Evolutionary conservation across 495 filamentous ascomycete genomes (phyloP).

Genomic region (Xeromyces bisporus): DNA sequence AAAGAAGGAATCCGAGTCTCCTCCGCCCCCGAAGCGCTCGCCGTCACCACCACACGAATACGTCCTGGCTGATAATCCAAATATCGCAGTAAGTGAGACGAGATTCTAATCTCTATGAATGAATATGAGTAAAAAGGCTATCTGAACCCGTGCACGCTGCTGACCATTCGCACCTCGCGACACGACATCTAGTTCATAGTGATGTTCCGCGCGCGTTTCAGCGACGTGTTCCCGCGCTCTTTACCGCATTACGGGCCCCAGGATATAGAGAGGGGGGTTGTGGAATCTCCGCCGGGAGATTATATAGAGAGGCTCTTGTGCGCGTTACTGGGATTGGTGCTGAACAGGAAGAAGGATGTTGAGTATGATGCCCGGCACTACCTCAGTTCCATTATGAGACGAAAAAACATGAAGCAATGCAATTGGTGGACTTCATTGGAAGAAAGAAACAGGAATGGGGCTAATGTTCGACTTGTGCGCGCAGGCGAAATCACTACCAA

Average conservation of each 20-base stretch:
- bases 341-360: conserved; percentile 95
- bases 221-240: conserved; percentile 71
- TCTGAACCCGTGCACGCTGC: no score
- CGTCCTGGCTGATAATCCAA: conserved; percentile 70
- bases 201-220: conserved; percentile 90
- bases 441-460: no score
- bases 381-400: no score
- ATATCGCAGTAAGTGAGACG: conserved; percentile 65
- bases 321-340: conserved; percentile 66
- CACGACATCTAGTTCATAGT: conserved; percentile 66
- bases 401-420: no score
- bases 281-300: conserved; percentile 60
- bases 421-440: no score
- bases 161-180: conserved; percentile 15
- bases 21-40: conserved; percentile 56
- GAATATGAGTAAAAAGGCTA: no score
- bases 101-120: no score
- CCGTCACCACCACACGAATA: conserved; percentile 81
- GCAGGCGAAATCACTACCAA: conserved; percentile 50
- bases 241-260: conserved; percentile 81
- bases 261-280: conserved; percentile 77
- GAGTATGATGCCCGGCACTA: conserved; percentile 72
- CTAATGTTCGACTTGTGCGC: no score
- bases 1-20: conserved; percentile 37
- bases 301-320: conserved; percentile 78